phyloP scores from a whole-genome alignment of 2,329 filamentous ascomycete species.

The Sphaerulina populicola region DNA sequence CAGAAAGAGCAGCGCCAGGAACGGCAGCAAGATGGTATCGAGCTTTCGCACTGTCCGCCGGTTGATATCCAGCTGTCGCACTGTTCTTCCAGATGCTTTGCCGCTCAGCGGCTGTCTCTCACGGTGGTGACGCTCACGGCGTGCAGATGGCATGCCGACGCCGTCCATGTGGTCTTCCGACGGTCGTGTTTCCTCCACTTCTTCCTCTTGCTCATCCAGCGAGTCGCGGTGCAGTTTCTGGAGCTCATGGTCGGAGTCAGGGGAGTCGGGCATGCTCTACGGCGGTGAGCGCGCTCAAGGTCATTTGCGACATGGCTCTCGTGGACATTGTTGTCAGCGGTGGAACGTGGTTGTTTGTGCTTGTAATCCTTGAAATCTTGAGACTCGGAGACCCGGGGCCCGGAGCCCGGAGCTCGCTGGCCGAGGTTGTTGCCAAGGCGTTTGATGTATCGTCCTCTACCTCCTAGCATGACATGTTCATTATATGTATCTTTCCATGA shows the following conservation, averaged over 20 bases:
- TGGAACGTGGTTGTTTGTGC: neutral
- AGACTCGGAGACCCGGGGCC: too few relatives aligned
- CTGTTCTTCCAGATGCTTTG: neutral
- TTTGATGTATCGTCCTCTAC: too few relatives aligned
- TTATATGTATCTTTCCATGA: too few relatives aligned
- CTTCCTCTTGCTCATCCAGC: conserved; percentile 10
- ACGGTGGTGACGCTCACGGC: neutral
- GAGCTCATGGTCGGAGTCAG: conserved; percentile 10
- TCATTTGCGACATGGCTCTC: neutral
- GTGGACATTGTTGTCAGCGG: neutral
- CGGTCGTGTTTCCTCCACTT: conserved; percentile 3
- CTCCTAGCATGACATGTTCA: too few relatives aligned
- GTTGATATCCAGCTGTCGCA: conserved; percentile 18
- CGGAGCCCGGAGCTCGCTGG: too few relatives aligned
- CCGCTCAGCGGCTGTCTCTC: conserved; percentile 6
- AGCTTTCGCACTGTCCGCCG: conserved; percentile 41
- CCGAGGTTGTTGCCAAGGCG: too few relatives aligned
- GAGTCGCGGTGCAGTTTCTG: conserved; percentile 12
- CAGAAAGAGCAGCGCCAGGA: conserved; percentile 46
- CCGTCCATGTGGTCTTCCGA: too few relatives aligned
- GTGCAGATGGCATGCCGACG: neutral
- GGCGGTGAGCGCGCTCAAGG: neutral
- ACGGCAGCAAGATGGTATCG: conserved; percentile 45
- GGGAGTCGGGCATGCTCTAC: conserved; percentile 2
- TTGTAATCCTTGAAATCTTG: neutral